These are phyloP conservation scores for Lathyrus tuberosus DNA, from an alignment of 306 rosid genomes.

Conservation along the genomic window DNA sequence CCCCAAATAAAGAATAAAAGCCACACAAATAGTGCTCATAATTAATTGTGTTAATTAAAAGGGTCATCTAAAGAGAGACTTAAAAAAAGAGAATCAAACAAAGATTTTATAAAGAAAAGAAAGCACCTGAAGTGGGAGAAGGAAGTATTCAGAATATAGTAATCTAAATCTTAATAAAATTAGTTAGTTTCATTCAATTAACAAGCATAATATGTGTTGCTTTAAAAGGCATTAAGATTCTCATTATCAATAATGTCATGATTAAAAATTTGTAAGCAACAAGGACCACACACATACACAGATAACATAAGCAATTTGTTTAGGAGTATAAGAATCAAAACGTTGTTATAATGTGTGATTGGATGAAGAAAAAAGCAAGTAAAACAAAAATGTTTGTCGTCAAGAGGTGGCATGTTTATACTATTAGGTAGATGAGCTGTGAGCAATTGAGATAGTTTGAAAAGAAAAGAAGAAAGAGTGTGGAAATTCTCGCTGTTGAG, in stretches of 20 bases:
- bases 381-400: constrained; percentile 11
- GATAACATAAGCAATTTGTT: background rate
- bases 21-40: constrained; percentile 20
- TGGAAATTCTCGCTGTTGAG: constrained; percentile 38
- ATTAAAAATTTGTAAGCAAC: background rate
- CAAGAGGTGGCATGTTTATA: constrained; percentile 26
- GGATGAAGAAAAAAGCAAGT: background rate
- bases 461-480: constrained; percentile 18
- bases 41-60: constrained; percentile 1
- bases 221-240: constrained; percentile 14
- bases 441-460: constrained; percentile 29
- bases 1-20: constrained; percentile 29
- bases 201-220: background rate
- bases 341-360: background rate
- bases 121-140: constrained; percentile 54
- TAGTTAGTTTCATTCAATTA: background rate
- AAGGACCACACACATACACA: background rate
- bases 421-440: constrained; percentile 46
- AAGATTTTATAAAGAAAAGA: constrained; percentile 11
- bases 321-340: background rate
- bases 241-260: background rate
- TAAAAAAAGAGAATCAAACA: constrained; percentile 18
- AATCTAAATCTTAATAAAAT: background rate
- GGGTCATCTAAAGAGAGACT: constrained; percentile 32
- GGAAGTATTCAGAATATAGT: constrained; percentile 7